Evolutionary conservation across 306 rosid genomes (phyloP).

Genomic region (Morella rubra): DNA sequence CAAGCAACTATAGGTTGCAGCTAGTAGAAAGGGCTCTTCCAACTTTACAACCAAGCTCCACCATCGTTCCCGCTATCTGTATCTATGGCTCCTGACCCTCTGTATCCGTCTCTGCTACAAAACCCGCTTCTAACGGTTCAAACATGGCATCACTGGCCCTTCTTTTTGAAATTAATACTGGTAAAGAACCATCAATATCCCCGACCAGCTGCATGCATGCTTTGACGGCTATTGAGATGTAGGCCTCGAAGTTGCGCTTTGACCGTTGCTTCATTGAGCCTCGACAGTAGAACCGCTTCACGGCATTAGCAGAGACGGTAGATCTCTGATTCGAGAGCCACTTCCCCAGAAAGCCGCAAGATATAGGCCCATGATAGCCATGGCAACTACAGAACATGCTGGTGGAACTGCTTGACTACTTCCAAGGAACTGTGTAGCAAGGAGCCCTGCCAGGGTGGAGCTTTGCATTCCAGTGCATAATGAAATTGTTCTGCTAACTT

Average conservation of each 20-base stretch:
- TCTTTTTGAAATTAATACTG: not conserved
- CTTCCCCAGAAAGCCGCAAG: slow-evolving; percentile 94
- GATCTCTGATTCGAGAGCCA: slow-evolving; percentile 65
- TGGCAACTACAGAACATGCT: slow-evolving; percentile 89
- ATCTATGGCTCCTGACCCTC: not conserved
- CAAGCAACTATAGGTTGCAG: not conserved
- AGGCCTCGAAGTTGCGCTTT: slow-evolving; percentile 10
- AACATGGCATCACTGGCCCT: not conserved
- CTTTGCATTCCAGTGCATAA: slow-evolving; percentile 99
- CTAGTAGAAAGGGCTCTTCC: slow-evolving; percentile 17
- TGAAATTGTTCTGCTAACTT: slow-evolving; percentile 72
- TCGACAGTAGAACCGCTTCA: slow-evolving; percentile 45
- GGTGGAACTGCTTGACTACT: slow-evolving; percentile 93
- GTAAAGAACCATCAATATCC: not conserved
- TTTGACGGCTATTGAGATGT: slow-evolving; percentile 2
- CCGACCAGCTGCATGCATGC: slow-evolving; percentile 3
- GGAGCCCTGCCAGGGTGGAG: slow-evolving; percentile 94
- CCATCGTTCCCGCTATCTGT: slow-evolving; percentile 6
- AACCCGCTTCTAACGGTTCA: slow-evolving; percentile 1
- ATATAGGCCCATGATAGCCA: slow-evolving; percentile 96
- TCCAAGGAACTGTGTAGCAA: slow-evolving; percentile 94
- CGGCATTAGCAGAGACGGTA: slow-evolving; percentile 40
- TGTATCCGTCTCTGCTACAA: slow-evolving; percentile 1
- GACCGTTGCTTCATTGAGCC: slow-evolving; percentile 12
- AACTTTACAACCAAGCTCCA: slow-evolving; percentile 25